phyloP scores from a whole-genome alignment of 2,329 filamentous ascomycete genomes.

The Venturia aucupariae region DNA sequence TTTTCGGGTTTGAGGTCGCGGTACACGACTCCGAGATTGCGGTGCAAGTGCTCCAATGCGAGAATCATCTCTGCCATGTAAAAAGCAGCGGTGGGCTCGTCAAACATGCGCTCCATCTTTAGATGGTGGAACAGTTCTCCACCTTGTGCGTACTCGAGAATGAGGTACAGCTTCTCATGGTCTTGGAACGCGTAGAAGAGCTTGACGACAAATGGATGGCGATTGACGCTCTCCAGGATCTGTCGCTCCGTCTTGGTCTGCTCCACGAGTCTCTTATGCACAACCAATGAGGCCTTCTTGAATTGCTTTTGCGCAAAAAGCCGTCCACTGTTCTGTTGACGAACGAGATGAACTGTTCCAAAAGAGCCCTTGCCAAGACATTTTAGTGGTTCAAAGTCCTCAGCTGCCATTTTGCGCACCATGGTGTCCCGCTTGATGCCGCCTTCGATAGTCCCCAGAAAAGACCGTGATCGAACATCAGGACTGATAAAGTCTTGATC shows the following conservation, averaged over 20 bases:
- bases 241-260: constrained; percentile 95
- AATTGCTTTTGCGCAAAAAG: constrained; percentile 98
- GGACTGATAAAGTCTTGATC: constrained; percentile 75
- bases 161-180: constrained; percentile 92
- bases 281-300: constrained; percentile 88
- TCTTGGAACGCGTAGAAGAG: constrained; percentile 98
- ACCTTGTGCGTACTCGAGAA: constrained; percentile 93
- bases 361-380: constrained; percentile 96
- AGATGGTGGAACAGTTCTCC: constrained; percentile 96
- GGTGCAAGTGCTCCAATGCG: constrained; percentile 86
- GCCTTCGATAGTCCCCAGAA: constrained; percentile 36
- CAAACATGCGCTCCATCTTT: constrained; percentile 88
- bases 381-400: constrained; percentile 81
- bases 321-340: constrained; percentile 76
- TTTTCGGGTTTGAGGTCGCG: constrained; percentile 97
- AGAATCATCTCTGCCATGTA: constrained; percentile 99
- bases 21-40: constrained; percentile 87
- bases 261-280: constrained; percentile 92
- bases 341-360: constrained; percentile 88
- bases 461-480: constrained; percentile 35
- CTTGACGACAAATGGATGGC: constrained; percentile 96
- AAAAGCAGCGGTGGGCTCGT: constrained; percentile 80
- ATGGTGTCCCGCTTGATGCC: constrained; percentile 44
- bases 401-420: constrained; percentile 76
- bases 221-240: constrained; percentile 90